These are phyloP conservation scores for Xylaria telfairii DNA, from an alignment of 495 filamentous ascomycete species.

Conservation along the genomic window DNA sequence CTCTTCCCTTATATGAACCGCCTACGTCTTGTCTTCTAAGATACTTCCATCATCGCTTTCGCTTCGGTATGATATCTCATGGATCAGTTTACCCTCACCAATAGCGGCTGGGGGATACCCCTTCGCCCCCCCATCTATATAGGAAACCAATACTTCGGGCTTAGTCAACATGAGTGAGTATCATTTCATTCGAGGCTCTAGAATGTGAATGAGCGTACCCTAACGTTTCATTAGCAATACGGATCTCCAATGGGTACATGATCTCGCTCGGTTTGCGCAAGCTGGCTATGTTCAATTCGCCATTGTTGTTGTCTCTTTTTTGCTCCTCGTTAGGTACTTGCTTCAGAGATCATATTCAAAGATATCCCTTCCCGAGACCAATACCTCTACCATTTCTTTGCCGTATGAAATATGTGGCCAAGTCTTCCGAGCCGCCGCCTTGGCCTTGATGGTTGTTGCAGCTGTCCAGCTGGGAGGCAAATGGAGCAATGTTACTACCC, in stretches of 20 bases:
- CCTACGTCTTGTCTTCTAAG: neutral
- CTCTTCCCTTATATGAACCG: neutral
- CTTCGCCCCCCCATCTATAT: slow-evolving; percentile 1
- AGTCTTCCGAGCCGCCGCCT: slow-evolving; percentile 37
- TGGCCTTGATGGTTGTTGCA: slow-evolving; percentile 39
- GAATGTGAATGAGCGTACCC: neutral
- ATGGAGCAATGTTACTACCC: slow-evolving; percentile 37
- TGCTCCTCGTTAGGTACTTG: slow-evolving; percentile 35
- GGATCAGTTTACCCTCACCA: slow-evolving; percentile 19
- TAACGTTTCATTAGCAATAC: slow-evolving; percentile 13
- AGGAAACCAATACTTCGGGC: neutral
- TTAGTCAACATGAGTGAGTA: slow-evolving; percentile 14
- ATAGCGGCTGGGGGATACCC: slow-evolving; percentile 12
- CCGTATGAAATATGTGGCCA: slow-evolving; percentile 44
- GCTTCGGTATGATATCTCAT: slow-evolving; percentile 12
- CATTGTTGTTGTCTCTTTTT: slow-evolving; percentile 35
- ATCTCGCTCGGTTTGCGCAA: slow-evolving; percentile 33
- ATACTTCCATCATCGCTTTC: neutral
- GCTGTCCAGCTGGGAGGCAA: slow-evolving; percentile 29
- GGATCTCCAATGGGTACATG: slow-evolving; percentile 37
- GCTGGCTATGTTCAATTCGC: slow-evolving; percentile 38
- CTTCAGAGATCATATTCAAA: slow-evolving; percentile 35
- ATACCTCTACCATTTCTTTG: slow-evolving; percentile 36
- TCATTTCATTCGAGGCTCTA: neutral
- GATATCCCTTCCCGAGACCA: slow-evolving; percentile 33